Conservation (phyloP, 768 basidiomycete genomes). For the Suillus bovinus region DNA sequence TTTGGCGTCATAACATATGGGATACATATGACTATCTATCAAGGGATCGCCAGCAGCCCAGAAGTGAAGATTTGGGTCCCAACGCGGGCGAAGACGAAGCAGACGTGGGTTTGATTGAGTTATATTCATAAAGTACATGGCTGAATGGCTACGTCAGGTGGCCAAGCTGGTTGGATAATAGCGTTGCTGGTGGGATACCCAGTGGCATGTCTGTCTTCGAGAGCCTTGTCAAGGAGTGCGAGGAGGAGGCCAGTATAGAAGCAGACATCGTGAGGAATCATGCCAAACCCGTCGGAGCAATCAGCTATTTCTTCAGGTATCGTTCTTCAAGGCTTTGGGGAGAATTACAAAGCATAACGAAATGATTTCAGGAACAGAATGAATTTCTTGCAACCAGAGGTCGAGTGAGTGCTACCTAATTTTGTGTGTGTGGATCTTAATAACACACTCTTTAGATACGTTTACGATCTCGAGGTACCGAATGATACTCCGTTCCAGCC, state of each 20-base stretch:
- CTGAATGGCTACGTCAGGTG: constrained; percentile 46
- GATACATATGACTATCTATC: constrained; percentile 83
- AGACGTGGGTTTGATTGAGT: constrained; percentile 60
- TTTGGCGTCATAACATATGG: constrained; percentile 93
- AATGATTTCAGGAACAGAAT: constrained; percentile 47
- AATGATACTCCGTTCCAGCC: constrained; percentile 54
- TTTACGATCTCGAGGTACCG: constrained; percentile 82
- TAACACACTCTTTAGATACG: constrained; percentile 51
- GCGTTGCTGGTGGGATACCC: constrained; percentile 89
- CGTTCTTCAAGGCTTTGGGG: neutral
- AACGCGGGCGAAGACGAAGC: constrained; percentile 81
- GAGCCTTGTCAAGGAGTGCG: constrained; percentile 84
- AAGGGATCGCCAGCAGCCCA: constrained; percentile 36
- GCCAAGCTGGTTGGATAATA: constrained; percentile 88
- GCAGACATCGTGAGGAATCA: constrained; percentile 62
- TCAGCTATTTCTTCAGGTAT: constrained; percentile 83
- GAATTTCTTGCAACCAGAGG: constrained; percentile 80
- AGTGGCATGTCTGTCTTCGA: constrained; percentile 74
- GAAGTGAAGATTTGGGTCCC: constrained; percentile 81
- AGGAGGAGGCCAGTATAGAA: constrained; percentile 87
- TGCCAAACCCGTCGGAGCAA: constrained; percentile 60
- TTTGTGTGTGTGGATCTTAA: constrained; percentile 1
- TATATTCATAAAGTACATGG: neutral
- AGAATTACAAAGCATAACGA: constrained; percentile 29
- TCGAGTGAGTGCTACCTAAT: constrained; percentile 56